These are phyloP conservation scores for Starmerella vitae DNA, from an alignment of 805 yeast species.

Conservation along the genomic window DNA sequence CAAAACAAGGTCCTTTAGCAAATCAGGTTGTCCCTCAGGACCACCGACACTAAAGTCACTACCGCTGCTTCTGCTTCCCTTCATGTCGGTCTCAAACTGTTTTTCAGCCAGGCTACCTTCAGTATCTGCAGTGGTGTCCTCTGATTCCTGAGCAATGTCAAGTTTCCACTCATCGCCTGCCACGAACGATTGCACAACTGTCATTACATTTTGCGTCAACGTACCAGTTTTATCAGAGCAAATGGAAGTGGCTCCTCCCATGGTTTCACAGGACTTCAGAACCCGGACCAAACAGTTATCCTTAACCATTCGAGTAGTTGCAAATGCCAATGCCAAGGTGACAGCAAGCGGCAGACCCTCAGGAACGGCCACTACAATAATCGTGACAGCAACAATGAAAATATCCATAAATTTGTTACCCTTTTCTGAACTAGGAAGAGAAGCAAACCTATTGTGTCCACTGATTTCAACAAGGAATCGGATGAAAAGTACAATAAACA, in stretches of 20 bases:
- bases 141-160: not conserved
- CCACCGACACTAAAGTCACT: not conserved
- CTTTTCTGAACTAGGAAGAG: conserved; percentile 49
- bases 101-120: conserved; percentile 1
- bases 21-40: not conserved
- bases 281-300: conserved; percentile 95
- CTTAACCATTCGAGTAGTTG: conserved; percentile 94
- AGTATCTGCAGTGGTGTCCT: conserved; percentile 1
- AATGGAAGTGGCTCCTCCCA: conserved; percentile 96
- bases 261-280: conserved; percentile 85
- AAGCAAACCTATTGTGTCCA: conserved; percentile 25
- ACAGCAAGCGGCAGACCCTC: conserved; percentile 98
- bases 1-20: conserved; percentile 45
- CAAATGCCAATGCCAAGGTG: conserved; percentile 90
- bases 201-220: conserved; percentile 84
- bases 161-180: conserved; percentile 33
- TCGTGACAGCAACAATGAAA: conserved; percentile 78
- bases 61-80: not conserved
- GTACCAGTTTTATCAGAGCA: conserved; percentile 98
- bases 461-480: conserved; percentile 57
- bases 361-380: conserved; percentile 97
- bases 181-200: conserved; percentile 59
- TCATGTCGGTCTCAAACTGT: conserved; percentile 1
- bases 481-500: conserved; percentile 66
- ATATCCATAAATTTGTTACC: conserved; percentile 76